Evolutionary conservation across 192 early-diverging fungal species (phyloP), one percentile per base, ranked within the genome.

Genomic region (Piromyces finnis): DNA sequence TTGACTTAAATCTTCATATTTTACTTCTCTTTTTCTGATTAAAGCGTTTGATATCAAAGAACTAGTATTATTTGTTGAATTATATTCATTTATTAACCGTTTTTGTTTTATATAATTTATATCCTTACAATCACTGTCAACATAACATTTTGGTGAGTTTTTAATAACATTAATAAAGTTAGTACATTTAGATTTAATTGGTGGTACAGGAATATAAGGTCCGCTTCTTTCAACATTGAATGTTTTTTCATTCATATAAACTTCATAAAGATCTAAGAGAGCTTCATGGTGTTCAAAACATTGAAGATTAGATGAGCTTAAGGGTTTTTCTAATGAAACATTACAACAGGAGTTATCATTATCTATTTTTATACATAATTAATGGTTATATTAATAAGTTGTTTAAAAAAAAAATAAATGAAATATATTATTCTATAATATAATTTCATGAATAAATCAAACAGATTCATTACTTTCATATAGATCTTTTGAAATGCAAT

Each of bases 401-500:
- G n/a, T n/a, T n/a, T n/a, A 35, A 35, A 35, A 35, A 35, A 35
- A 35, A 35, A 35, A 35, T 7, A 35, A 35, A 35, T 7, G 12
- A 35, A 35, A 35, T 7, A 35, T 35, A 35, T 35, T 35, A 35
- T 35, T 35, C 32, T 35, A n/a, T n/a, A n/a, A n/a, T n/a, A n/a
- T n/a, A n/a, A 35, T 35, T 35, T 35, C 3, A 35, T 35, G 12
- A 35, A 35, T 35, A 7, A 35, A 12, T 35, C 2, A 22, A 14
- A n/a, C n/a, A n/a, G n/a, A n/a, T n/a, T n/a, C n/a, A 17, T 14
- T 51, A 51, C 41, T 18, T 51, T 51, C 13, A 22, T 14, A 51
- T 51, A 51, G 22, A 5, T 51, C 2, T 22, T 51, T 80, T 12
- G 82, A 81, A 22, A 89, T 80, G 82, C 90, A 91, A 82, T 84